A percentile compares a stretch with the other conserved stretches of the same genome.
Conservation (phyloP, 495 filamentous ascomycete species). For the Cercophora samala region DNA sequence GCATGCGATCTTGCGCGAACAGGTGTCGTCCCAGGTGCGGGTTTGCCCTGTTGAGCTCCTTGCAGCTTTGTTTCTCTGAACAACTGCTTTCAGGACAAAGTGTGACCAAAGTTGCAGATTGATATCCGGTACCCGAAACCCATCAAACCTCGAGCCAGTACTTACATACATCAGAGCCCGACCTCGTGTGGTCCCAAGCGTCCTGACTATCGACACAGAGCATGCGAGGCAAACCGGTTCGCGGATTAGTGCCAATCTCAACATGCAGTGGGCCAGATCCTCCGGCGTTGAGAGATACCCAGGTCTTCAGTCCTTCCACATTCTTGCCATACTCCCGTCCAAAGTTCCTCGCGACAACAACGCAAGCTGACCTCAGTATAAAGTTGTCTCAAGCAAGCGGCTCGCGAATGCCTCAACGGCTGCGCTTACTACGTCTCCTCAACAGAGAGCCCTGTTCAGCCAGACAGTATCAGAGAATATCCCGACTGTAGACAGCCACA, state of each 20-base stretch:
- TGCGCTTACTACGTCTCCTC: not conserved
- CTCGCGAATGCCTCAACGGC: not conserved
- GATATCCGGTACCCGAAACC: no score
- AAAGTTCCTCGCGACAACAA: not conserved
- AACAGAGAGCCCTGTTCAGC: not conserved
- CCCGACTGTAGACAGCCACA: conserved; percentile 3
- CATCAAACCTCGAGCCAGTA: not conserved
- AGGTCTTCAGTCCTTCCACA: no score
- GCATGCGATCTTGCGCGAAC: conserved; percentile 7
- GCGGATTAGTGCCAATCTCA: not conserved
- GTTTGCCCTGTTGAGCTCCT: not conserved
- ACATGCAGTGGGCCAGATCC: not conserved
- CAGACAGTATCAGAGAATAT: not conserved
- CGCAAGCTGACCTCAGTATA: not conserved
- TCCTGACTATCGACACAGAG: not conserved
- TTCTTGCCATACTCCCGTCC: no score
- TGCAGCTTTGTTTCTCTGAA: not conserved
- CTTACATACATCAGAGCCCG: not conserved
- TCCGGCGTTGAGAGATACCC: not conserved
- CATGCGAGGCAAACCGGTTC: not conserved
- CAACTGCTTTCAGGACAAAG: not conserved
- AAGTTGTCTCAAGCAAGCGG: not conserved
- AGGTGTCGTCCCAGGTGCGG: not conserved
- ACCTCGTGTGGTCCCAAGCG: not conserved
- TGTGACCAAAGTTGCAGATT: not conserved